Percentiles rank a stretch among this genome's conserved stretches.
These are phyloP conservation scores for Lipomyces anomalus DNA, from an alignment of 805 yeast genomes.

Conservation along the genomic window DNA sequence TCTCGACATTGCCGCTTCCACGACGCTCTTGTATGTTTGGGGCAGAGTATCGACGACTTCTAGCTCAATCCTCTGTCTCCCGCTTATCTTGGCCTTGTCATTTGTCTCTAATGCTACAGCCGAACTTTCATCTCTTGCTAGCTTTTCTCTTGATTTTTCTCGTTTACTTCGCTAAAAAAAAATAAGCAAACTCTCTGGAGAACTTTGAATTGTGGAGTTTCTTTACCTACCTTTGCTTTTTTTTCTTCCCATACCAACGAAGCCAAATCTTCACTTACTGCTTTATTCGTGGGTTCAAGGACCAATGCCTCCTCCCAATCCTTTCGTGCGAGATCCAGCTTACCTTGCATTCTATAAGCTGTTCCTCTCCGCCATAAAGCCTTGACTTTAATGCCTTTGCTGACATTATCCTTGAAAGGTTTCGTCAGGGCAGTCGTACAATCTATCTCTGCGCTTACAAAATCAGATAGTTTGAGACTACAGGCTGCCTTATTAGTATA, in stretches of 20 bases:
- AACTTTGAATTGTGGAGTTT: not conserved
- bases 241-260: slow-evolving; percentile 14
- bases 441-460: slow-evolving; percentile 45
- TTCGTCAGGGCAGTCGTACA: slow-evolving; percentile 31
- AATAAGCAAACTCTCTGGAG: no score
- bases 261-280: slow-evolving; percentile 11
- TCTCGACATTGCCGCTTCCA: no score
- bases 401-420: slow-evolving; percentile 1
- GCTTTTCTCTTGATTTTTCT: no score
- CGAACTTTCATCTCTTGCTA: no score
- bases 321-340: slow-evolving; percentile 4
- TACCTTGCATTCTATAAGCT: slow-evolving; percentile 6
- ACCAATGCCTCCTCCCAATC: slow-evolving; percentile 13
- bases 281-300: slow-evolving; percentile 11
- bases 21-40: no score
- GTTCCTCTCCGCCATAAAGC: slow-evolving; percentile 11
- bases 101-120: no score
- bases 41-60: no score
- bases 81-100: no score
- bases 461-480: slow-evolving; percentile 47
- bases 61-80: no score
- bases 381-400: slow-evolving; percentile 3
- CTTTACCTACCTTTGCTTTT: slow-evolving; percentile 3
- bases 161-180: no score
- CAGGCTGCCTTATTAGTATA: slow-evolving; percentile 68